phyloP scores from a whole-genome alignment of 257 asterid genomes.

The Cruciata laevipes region DNA sequence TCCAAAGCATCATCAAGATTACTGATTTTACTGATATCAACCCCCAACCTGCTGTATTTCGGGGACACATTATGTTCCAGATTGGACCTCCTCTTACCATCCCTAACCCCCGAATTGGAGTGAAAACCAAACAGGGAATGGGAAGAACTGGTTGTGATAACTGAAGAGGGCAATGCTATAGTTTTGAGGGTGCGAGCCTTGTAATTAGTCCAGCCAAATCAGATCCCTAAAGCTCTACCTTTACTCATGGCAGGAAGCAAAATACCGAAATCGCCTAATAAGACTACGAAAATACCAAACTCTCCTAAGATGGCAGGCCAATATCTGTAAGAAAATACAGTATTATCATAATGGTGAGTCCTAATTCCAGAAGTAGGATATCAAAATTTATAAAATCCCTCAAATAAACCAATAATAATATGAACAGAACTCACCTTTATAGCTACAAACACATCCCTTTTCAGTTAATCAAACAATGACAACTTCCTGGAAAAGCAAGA shows the following conservation, averaged over 20 bases:
- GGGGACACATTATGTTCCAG: background rate
- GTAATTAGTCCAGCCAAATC: background rate
- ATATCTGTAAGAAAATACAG: too few relatives aligned
- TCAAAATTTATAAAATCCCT: background rate
- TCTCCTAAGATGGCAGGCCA: background rate
- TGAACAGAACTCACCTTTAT: too few relatives aligned
- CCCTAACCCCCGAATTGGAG: background rate
- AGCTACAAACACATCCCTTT: too few relatives aligned
- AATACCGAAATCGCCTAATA: too few relatives aligned
- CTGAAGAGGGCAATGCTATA: too few relatives aligned
- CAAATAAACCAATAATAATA: too few relatives aligned
- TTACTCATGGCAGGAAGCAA: too few relatives aligned
- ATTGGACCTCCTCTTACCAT: background rate
- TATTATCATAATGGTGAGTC: background rate
- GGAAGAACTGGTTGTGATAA: background rate
- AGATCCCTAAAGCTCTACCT: background rate
- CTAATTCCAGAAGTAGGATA: background rate
- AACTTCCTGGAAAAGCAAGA: too few relatives aligned
- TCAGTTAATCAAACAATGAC: too few relatives aligned
- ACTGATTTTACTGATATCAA: background rate
- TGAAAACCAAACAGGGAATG: background rate
- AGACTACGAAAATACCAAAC: background rate
- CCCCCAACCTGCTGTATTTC: background rate
- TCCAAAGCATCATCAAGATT: slow-evolving; percentile 19
- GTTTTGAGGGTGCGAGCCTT: background rate